Evolutionary conservation across 805 yeast species (phyloP).

Genomic region (Kodamaea leandrae): DNA sequence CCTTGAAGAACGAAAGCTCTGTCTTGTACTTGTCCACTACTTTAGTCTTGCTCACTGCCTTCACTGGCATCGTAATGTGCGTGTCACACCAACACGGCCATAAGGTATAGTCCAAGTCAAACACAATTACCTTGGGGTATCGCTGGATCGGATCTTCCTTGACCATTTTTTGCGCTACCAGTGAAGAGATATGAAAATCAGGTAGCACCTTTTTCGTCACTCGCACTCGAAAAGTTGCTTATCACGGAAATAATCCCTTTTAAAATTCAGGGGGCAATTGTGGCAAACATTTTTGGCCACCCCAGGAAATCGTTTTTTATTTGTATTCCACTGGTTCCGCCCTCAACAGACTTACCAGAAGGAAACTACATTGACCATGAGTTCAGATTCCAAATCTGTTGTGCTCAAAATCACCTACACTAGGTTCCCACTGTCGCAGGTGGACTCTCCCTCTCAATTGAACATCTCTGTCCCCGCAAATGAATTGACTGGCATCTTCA

Average conservation of each 20-base stretch:
- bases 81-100: conserved; percentile 90
- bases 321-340: neutral
- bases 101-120: conserved; percentile 72
- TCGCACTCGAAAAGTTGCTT: conserved; percentile 2
- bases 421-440: conserved; percentile 3
- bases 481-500: conserved; percentile 7
- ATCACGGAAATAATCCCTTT: conserved; percentile 5
- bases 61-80: conserved; percentile 55
- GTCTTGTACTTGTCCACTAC: conserved; percentile 56
- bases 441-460: conserved; percentile 2
- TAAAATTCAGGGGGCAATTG: conserved; percentile 9
- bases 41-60: conserved; percentile 21
- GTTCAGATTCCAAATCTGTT: conserved; percentile 5
- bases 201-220: neutral
- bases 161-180: no score
- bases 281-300: conserved; percentile 2
- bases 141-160: neutral
- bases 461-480: conserved; percentile 2
- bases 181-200: no score
- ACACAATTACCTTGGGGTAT: conserved; percentile 53
- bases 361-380: neutral
- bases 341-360: neutral
- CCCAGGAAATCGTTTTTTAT: neutral
- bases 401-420: conserved; percentile 7
- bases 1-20: conserved; percentile 57